These are phyloP conservation scores for Rhododendron griersonianum DNA, from an alignment of 148 eudicot genomes.

Conservation along the genomic window DNA sequence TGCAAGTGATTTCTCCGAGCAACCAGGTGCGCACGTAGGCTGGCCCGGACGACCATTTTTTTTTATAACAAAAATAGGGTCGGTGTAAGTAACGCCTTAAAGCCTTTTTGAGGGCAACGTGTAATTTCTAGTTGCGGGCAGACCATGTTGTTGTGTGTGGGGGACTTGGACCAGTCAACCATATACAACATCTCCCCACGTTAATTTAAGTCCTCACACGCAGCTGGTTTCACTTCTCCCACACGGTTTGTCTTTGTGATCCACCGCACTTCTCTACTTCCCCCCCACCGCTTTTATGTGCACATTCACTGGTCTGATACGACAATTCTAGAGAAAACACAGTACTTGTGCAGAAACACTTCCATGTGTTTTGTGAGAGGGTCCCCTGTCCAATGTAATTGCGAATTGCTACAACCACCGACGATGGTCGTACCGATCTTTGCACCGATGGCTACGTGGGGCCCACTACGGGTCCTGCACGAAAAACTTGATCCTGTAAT, in stretches of 20 bases:
- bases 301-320: not conserved
- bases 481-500: too few species aligned
- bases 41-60: too few species aligned
- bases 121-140: not conserved
- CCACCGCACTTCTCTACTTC: too few species aligned
- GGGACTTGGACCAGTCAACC: constrained; percentile 5
- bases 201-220: not conserved
- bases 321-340: not conserved
- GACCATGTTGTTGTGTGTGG: not conserved
- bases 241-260: not conserved
- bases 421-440: too few species aligned
- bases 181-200: constrained; percentile 1
- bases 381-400: too few species aligned
- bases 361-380: not conserved
- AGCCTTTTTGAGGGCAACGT: not conserved
- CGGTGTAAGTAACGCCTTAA: not conserved
- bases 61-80: not conserved
- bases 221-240: not conserved
- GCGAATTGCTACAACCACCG: too few species aligned
- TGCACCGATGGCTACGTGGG: too few species aligned
- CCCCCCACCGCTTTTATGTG: not conserved
- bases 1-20: too few species aligned
- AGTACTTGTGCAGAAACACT: not conserved
- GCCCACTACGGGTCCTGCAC: too few species aligned
- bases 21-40: too few species aligned